phyloP scores from a whole-genome alignment of 2,329 filamentous ascomycete species.

The Dothidotthia symphoricarpi region DNA sequence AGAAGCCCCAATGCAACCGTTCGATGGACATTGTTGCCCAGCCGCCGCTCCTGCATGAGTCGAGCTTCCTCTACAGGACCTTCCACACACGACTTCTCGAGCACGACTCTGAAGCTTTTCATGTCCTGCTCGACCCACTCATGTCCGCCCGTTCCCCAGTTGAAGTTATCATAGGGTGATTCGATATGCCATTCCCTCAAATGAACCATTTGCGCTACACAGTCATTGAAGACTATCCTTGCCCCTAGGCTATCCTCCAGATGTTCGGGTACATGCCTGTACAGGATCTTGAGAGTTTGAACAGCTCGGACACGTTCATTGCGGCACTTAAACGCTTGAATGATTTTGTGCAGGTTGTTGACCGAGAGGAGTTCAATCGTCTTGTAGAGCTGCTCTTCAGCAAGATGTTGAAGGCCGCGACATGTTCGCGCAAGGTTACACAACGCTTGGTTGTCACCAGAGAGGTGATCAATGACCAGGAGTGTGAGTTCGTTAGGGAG shows the following conservation, averaged over 20 bases:
- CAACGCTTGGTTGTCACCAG: conserved; percentile 21
- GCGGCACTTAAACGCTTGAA: conserved; percentile 23
- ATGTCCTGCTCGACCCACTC: conserved; percentile 37
- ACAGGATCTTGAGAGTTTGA: conserved; percentile 34
- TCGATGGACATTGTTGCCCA: conserved; percentile 13
- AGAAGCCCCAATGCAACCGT: conserved; percentile 28
- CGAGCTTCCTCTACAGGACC: conserved; percentile 14
- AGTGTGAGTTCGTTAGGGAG: conserved; percentile 34
- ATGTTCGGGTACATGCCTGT: conserved; percentile 20
- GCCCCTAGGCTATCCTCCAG: conserved; percentile 22
- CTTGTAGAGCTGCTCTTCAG: conserved; percentile 36
- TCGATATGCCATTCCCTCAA: conserved; percentile 36
- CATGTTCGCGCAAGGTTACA: conserved; percentile 32
- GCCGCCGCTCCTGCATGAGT: conserved; percentile 11
- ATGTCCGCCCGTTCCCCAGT: conserved; percentile 26
- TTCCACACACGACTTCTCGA: conserved; percentile 27
- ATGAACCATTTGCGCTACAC: conserved; percentile 30
- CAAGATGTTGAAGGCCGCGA: conserved; percentile 28
- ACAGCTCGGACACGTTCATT: conserved; percentile 30
- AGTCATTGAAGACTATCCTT: conserved; percentile 29
- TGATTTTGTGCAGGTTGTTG: conserved; percentile 24
- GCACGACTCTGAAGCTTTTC: conserved; percentile 28
- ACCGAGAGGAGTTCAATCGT: conserved; percentile 31
- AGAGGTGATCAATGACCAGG: conserved; percentile 28
- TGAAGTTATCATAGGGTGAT: conserved; percentile 38